Evolutionary conservation across 1,284 basidiomycete genomes (phyloP).

Genomic region (Trametes polyzona): DNA sequence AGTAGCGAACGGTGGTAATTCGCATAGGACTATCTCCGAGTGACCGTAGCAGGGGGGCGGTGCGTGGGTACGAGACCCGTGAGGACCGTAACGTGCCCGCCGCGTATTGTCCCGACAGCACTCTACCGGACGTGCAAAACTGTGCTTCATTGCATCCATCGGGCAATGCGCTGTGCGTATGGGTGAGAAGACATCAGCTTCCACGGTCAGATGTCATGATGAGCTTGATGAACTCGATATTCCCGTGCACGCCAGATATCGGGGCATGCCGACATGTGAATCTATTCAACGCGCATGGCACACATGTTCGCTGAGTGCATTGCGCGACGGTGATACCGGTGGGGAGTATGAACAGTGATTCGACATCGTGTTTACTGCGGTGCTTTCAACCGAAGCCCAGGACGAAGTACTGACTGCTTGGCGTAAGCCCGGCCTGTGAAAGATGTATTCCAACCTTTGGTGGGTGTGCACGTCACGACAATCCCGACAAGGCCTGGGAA

Average conservation of each 20-base stretch:
- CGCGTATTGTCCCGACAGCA: not conserved
- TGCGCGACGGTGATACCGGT: not conserved
- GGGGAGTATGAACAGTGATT: too few relatives aligned
- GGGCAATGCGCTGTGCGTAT: not conserved
- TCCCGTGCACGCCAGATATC: not conserved
- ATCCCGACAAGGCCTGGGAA: not conserved
- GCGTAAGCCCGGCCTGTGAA: too few relatives aligned
- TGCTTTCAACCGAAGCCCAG: too few relatives aligned
- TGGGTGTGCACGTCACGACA: slow-evolving; percentile 7
- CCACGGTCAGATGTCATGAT: not conserved
- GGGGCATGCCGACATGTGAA: not conserved
- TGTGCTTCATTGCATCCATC: not conserved
- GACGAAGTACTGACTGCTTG: not conserved
- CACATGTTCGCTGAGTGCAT: not conserved
- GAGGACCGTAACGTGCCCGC: not conserved
- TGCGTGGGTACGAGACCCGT: not conserved
- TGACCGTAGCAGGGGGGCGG: slow-evolving; percentile 8
- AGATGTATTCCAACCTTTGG: not conserved
- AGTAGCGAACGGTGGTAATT: not conserved
- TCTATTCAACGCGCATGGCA: not conserved
- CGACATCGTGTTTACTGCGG: too few relatives aligned
- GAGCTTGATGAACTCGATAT: not conserved
- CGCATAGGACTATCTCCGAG: not conserved
- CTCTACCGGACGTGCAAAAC: not conserved
- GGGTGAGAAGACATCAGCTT: slow-evolving; percentile 19